These are phyloP conservation scores for Cyclaneusma minus DNA, from an alignment of 2,329 filamentous ascomycete species.

Conservation along the genomic window DNA sequence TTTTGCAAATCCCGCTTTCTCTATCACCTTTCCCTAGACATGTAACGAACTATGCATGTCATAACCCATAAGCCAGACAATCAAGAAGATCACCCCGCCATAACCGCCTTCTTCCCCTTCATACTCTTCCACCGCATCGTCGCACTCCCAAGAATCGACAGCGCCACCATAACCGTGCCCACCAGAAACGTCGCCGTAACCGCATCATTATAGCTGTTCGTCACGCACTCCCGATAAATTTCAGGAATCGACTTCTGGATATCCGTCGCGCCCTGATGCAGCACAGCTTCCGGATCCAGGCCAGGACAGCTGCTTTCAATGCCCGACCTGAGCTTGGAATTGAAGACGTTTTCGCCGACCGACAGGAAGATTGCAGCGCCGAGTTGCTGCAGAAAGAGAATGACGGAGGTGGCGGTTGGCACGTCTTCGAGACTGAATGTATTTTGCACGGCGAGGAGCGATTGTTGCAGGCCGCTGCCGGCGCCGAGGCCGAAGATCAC, in stretches of 20 bases:
- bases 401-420: slow-evolving; percentile 33
- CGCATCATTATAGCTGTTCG: neutral
- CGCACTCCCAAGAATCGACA: slow-evolving; percentile 23
- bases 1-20: no score
- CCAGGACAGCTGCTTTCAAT: no score
- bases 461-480: slow-evolving; percentile 41
- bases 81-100: no score
- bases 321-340: neutral
- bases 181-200: neutral
- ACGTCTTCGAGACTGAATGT: slow-evolving; percentile 32
- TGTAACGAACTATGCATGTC: no score
- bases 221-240: slow-evolving; percentile 4
- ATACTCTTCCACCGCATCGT: slow-evolving; percentile 41
- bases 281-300: slow-evolving; percentile 25
- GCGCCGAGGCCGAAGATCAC: slow-evolving; percentile 37
- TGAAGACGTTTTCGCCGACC: slow-evolving; percentile 31
- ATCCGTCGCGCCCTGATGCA: slow-evolving; percentile 25
- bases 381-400: slow-evolving; percentile 37
- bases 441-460: slow-evolving; percentile 36
- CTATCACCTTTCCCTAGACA: no score
- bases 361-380: slow-evolving; percentile 38
- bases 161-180: neutral
- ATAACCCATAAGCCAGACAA: no score
- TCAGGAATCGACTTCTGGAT: neutral
- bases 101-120: slow-evolving; percentile 31